Evolutionary conservation across 164 flowering plant species (phyloP), one percentile per base, ranked within the genome.

Genomic region (Akebia trifoliata): DNA sequence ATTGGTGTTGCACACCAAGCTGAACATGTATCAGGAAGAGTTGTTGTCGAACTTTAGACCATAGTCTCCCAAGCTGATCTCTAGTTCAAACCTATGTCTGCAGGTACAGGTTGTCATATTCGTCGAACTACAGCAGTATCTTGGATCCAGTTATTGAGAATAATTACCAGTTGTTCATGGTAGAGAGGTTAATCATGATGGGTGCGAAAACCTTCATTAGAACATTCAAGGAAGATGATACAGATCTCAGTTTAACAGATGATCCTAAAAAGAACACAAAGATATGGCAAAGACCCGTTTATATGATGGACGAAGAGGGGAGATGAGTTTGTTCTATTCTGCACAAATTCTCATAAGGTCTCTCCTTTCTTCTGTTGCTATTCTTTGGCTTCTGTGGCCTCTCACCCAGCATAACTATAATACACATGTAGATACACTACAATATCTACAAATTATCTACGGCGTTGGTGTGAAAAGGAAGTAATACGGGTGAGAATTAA

Each of bases 231-330:
- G 97, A 82, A 72, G 81, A 73, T 8, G 87, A 77, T 21, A 77
- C 69, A n/a, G 89, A 81, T 69, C 87, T 84, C 56, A 83, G 89
- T 70, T 81, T 93, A 36, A 82, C 90, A 0, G 97, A 90, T 62
- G 96, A 93, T 59, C 92, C 89, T 3, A 93, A 93, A 73, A 93
- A 93, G 83, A 90, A 89, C 68, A 84, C 95, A 29, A 87, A 87
- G 73, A 45, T 4, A 8, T 93, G 99, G 99, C 82, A 87, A 56
- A 81, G 72, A 72, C 97, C 97, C 10, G 90, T 87, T 59, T 81
- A 85, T 63, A 74, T 85, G 37, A 61, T 68, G 65, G 87, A 81
- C 52, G 86, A 59, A 43, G 67, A 72, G 40, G 73, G 37, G 66
- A 75, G 77, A 67, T 79, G 70, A 76, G 29, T 22, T 67, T 24